phyloP scores from a whole-genome alignment of 139 green algal species.

The Coelastrella sp. region DNA sequence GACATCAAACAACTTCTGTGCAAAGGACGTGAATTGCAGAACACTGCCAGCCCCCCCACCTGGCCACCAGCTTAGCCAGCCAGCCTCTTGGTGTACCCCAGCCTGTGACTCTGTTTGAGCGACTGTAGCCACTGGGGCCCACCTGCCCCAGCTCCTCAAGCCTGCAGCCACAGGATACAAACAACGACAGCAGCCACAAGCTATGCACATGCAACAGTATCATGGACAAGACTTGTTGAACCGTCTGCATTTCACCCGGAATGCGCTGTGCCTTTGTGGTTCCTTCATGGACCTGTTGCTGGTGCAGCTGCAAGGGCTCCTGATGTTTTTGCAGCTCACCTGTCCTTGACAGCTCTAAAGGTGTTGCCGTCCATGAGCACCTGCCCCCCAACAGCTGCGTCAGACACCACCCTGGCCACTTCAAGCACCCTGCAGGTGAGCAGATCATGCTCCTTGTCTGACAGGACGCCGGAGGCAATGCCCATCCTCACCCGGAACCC shows the following conservation, averaged over 20 bases:
- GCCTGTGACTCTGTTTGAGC: constrained; percentile 17
- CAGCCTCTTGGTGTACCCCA: constrained; percentile 31
- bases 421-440: constrained; percentile 51
- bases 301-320: too few relatives aligned
- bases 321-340: constrained; percentile 1
- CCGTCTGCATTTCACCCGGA: too few relatives aligned
- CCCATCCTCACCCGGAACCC: constrained; percentile 65
- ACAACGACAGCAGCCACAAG: too few relatives aligned
- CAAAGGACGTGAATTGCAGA: background rate
- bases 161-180: background rate
- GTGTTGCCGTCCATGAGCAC: constrained; percentile 56
- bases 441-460: constrained; percentile 14
- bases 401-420: constrained; percentile 54
- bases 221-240: too few relatives aligned
- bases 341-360: constrained; percentile 54
- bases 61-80: constrained; percentile 24
- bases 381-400: constrained; percentile 57
- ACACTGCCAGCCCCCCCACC: background rate
- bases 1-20: background rate
- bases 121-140: background rate
- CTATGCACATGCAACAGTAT: too few relatives aligned
- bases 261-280: too few relatives aligned
- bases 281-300: too few relatives aligned
- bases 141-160: constrained; percentile 41
- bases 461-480: constrained; percentile 51